Base-by-base conservation (phyloP, 768 basidiomycete genomes). In the Suillus fuscotomentosus region DNA sequence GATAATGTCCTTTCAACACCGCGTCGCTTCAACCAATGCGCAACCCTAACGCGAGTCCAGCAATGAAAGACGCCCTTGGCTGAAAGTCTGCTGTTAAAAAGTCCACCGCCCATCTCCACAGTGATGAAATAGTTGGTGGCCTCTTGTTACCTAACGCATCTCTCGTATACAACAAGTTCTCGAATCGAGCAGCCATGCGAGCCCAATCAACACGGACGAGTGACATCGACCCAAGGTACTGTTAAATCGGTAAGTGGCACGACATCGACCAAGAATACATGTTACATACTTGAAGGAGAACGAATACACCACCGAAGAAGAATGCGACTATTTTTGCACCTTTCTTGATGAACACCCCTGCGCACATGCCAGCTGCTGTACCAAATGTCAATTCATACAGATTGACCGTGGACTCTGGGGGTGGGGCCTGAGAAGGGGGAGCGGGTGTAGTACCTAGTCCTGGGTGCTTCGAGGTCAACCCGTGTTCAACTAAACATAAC, bases 81-180 rank as follows among this genome's bases (percentile, higher is more conserved):
- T 95, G 96, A 77, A 98, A 96, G 73, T 97, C 94, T 8, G 95
- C 92, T 0, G 91, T 92, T 75, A 98, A 77, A 79, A 98, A 97
- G 75, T 93, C 81, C 27, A 91, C 75, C 27, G 88, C 68, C 84
- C 88, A 88, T 45, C 72, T 82, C 85, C 90, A 93, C 31, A 91
- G 71, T 3, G 87, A 84, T 22, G 74, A 73, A 61, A 93, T 75
- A 4, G 86, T 92, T 2, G 92, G 90, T 3, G 93, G 82, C 59
- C 77, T 82, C 65, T 72, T 82, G 11, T 72, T 73, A 2, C 89
- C 90, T 0, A 80, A 74, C 8, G 81, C 77, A 54, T 92, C 87
- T 17, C 75, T 83, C 6, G 84, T 86, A 74, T 93, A 88, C 74
- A 94, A 88, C 43, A 85, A 66, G 62, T 84, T 83, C 72, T 95